phyloP scores from a whole-genome alignment of 768 basidiomycete species.

The Leucocoprinus sp. region DNA sequence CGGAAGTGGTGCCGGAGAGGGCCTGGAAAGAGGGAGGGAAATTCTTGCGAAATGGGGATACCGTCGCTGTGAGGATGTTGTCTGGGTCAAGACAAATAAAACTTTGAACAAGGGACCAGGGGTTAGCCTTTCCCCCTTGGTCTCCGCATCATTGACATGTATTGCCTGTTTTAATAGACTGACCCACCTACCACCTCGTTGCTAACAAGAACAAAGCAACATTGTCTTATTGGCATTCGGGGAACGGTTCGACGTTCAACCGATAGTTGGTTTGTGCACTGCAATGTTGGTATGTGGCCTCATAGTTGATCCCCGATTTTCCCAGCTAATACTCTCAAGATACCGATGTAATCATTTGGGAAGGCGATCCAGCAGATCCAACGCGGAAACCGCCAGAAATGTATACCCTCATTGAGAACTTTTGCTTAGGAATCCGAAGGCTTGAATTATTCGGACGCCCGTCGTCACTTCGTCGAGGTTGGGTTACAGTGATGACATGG shows the following conservation, averaged over 20 bases:
- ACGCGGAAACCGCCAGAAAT: slow-evolving; percentile 90
- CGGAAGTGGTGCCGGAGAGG: slow-evolving; percentile 83
- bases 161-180: slow-evolving; percentile 37
- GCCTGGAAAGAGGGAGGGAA: slow-evolving; percentile 87
- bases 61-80: slow-evolving; percentile 93
- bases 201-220: slow-evolving; percentile 86
- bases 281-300: slow-evolving; percentile 75
- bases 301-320: not conserved
- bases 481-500: slow-evolving; percentile 79
- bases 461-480: slow-evolving; percentile 72
- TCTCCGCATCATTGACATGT: slow-evolving; percentile 3
- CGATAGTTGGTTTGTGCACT: slow-evolving; percentile 96
- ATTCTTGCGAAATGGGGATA: slow-evolving; percentile 92
- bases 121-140: slow-evolving; percentile 32
- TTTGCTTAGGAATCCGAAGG: slow-evolving; percentile 87
- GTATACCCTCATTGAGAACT: slow-evolving; percentile 94
- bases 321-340: too few species aligned
- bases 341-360: slow-evolving; percentile 96
- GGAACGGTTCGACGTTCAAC: slow-evolving; percentile 93
- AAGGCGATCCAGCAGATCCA: slow-evolving; percentile 80
- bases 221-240: slow-evolving; percentile 94
- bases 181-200: slow-evolving; percentile 82
- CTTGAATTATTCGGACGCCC: slow-evolving; percentile 83
- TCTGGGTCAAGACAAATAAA: slow-evolving; percentile 93
- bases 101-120: slow-evolving; percentile 65